Percentiles rank a stretch among this genome's conserved stretches.
These are phyloP conservation scores for Mycosphaerelloides madeirae DNA, from an alignment of 2,329 filamentous ascomycete genomes.

Conservation along the genomic window DNA sequence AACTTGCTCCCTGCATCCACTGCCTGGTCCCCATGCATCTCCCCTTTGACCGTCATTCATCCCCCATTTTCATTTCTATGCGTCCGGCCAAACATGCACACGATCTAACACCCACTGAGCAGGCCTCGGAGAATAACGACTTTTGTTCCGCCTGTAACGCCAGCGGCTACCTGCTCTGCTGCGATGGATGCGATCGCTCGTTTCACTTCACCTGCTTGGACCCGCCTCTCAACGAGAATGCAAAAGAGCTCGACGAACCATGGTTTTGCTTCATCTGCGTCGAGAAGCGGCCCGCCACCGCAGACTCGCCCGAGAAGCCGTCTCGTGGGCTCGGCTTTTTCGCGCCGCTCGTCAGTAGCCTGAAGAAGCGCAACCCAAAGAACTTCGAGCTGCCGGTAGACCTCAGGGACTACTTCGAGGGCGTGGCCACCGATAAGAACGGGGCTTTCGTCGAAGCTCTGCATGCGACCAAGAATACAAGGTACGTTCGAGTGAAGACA, in stretches of 20 bases:
- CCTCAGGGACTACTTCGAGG: slow-evolving; percentile 72
- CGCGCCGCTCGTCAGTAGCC: slow-evolving; percentile 56
- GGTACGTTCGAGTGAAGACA: slow-evolving; percentile 45
- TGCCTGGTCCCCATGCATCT: slow-evolving; percentile 27
- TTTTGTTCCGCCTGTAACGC: slow-evolving; percentile 82
- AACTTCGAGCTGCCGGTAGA: slow-evolving; percentile 58
- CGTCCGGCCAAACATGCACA: slow-evolving; percentile 14
- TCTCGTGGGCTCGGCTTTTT: slow-evolving; percentile 47
- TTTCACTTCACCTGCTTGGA: slow-evolving; percentile 89
- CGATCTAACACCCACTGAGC: slow-evolving; percentile 38
- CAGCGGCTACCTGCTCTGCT: slow-evolving; percentile 82
- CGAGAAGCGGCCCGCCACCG: slow-evolving; percentile 33
- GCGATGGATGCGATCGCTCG: slow-evolving; percentile 83
- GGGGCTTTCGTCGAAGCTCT: slow-evolving; percentile 74
- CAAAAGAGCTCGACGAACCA: slow-evolving; percentile 52
- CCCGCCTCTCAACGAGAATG: slow-evolving; percentile 60
- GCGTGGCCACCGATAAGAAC: slow-evolving; percentile 68
- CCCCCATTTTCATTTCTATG: slow-evolving; percentile 19
- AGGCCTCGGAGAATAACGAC: slow-evolving; percentile 68
- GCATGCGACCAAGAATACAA: slow-evolving; percentile 45
- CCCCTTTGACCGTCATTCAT: slow-evolving; percentile 22
- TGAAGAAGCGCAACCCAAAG: slow-evolving; percentile 33
- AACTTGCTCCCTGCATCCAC: slow-evolving; percentile 21
- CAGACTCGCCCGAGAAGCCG: slow-evolving; percentile 34
- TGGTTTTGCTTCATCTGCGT: slow-evolving; percentile 81